Percentiles rank a stretch among this genome's conserved stretches.
Evolutionary conservation across 2,329 filamentous ascomycete genomes (phyloP).

Genomic region (Colletotrichum cereale): DNA sequence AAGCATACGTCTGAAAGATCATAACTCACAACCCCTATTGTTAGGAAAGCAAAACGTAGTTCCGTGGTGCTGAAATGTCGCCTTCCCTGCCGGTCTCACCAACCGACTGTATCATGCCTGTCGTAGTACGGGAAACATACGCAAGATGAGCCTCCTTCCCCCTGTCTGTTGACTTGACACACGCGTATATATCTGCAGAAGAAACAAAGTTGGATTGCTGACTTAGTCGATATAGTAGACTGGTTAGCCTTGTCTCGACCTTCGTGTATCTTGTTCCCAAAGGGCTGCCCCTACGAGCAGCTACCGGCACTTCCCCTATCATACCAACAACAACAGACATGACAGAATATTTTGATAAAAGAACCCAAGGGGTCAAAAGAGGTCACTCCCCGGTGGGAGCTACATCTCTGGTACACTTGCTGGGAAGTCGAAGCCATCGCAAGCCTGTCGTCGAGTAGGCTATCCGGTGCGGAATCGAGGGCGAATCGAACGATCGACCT

Average conservation of each 20-base stretch:
- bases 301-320: background rate
- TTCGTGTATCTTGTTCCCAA: background rate
- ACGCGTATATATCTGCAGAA: background rate
- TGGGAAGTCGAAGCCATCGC: background rate
- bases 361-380: background rate
- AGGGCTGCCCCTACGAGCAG: background rate
- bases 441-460: slow-evolving; percentile 8
- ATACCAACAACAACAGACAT: background rate
- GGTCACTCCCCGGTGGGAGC: slow-evolving; percentile 3
- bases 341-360: background rate
- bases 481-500: background rate
- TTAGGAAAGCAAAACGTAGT: background rate
- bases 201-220: no score
- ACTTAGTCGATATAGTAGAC: rapidly evolving
- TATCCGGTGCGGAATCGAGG: background rate
- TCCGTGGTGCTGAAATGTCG: no score
- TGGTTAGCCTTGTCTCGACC: background rate
- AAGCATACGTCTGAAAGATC: slow-evolving; percentile 32
- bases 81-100: background rate
- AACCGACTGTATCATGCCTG: background rate
- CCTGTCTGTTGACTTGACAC: no score
- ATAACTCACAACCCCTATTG: background rate
- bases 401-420: background rate
- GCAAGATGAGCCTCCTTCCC: background rate
- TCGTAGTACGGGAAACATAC: background rate